Evolutionary conservation across 2,329 filamentous ascomycete species (phyloP).

Genomic region (Trichoderma sp.): DNA sequence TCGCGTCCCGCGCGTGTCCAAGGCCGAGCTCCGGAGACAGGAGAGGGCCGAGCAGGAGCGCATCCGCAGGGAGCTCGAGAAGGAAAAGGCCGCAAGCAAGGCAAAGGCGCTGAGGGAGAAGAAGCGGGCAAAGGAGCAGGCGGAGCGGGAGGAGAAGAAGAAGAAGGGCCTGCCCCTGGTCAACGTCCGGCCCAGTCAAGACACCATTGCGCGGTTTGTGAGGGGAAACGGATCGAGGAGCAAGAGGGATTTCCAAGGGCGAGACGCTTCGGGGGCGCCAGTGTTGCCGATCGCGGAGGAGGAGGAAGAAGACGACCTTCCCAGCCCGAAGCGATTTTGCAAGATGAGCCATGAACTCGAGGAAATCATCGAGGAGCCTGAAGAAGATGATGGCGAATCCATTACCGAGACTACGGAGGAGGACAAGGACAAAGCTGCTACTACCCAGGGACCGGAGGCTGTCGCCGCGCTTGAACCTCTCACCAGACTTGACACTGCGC

Average conservation of each 20-base stretch:
- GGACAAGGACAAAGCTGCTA: background rate
- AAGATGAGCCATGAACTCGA: background rate
- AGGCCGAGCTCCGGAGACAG: slow-evolving; percentile 44
- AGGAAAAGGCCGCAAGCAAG: slow-evolving; percentile 51
- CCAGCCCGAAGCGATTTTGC: slow-evolving; percentile 12
- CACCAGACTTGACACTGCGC: background rate
- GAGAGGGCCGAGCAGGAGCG: slow-evolving; percentile 56
- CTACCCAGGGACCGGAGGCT: too few species aligned
- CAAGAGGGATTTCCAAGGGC: slow-evolving; percentile 38
- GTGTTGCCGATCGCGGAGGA: slow-evolving; percentile 28
- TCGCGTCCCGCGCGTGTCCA: slow-evolving; percentile 43
- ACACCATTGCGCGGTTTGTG: slow-evolving; percentile 58
- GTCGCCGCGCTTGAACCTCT: background rate
- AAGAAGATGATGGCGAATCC: background rate
- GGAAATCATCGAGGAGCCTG: background rate
- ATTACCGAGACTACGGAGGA: background rate
- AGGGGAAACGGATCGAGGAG: slow-evolving; percentile 40
- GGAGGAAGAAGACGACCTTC: slow-evolving; percentile 26
- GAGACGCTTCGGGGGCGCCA: background rate
- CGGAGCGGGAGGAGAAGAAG: slow-evolving; percentile 53
- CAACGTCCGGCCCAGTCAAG: slow-evolving; percentile 59
- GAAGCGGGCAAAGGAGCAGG: slow-evolving; percentile 57
- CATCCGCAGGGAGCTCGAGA: slow-evolving; percentile 56
- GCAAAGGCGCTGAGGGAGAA: slow-evolving; percentile 56
- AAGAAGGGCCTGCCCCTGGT: slow-evolving; percentile 57